Conservation (phyloP, 176 grass and related monocot genomes). For the sorghum (Sorghum bicolor) region DNA sequence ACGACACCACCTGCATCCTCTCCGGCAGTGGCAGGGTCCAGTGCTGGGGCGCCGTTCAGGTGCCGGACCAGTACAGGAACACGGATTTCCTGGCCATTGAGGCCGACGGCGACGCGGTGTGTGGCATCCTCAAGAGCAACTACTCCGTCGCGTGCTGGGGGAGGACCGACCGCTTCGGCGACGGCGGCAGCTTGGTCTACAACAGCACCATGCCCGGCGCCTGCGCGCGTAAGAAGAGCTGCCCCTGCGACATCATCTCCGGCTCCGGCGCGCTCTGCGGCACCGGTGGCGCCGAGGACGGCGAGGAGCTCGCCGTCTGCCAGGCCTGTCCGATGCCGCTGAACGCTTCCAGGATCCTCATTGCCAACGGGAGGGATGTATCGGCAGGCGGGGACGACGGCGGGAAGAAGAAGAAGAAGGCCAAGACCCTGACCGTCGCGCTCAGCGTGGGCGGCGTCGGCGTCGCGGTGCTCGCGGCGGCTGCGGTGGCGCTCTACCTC, state of each 20-base stretch:
- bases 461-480: constrained; percentile 2
- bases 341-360: constrained; percentile 20
- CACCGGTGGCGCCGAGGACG: constrained; percentile 31
- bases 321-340: constrained; percentile 17
- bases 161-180: constrained; percentile 19
- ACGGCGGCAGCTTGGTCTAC: constrained; percentile 28
- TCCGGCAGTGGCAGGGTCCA: constrained; percentile 24
- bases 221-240: constrained; percentile 14
- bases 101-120: constrained; percentile 64
- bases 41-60: constrained; percentile 60
- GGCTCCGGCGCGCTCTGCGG: constrained; percentile 46
- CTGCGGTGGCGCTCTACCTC: constrained; percentile 9
- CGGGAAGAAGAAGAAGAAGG: neutral
- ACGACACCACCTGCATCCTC: constrained; percentile 69
- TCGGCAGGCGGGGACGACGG: fast-evolving
- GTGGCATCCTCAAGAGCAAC: constrained; percentile 49
- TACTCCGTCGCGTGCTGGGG: constrained; percentile 83
- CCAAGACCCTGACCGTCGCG: neutral
- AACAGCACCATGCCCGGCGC: constrained; percentile 57
- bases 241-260: constrained; percentile 31
- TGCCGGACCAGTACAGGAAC: constrained; percentile 28
- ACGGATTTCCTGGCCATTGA: constrained; percentile 53
- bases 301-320: constrained; percentile 56
- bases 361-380: neutral
- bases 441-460: constrained; percentile 16